Evolutionary conservation across 1,284 basidiomycete genomes (phyloP).

Genomic region (Ceratobasidium papillatum): DNA sequence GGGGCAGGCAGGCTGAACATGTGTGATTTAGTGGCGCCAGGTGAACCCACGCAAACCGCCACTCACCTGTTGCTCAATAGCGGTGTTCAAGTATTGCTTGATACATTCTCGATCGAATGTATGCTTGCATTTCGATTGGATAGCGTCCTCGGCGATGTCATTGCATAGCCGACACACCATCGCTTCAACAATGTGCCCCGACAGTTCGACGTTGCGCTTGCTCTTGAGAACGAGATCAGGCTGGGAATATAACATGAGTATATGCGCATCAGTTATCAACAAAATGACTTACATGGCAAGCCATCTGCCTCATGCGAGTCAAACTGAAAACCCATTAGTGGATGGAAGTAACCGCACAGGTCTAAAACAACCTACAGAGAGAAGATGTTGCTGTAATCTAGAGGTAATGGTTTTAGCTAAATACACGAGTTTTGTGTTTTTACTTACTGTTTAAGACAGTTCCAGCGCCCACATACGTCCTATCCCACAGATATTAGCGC

Average conservation of each 20-base stretch:
- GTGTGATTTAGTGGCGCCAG: neutral
- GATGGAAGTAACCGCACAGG: neutral
- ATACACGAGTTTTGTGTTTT: too few relatives aligned
- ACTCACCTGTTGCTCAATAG: conserved; percentile 74
- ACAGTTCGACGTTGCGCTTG: conserved; percentile 75
- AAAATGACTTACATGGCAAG: conserved; percentile 66
- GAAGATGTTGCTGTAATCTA: conserved; percentile 97
- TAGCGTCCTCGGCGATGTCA: conserved; percentile 97
- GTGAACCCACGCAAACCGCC: conserved; percentile 36
- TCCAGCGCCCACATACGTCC: conserved; percentile 88
- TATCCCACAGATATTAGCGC: conserved; percentile 46
- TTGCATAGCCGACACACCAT: conserved; percentile 95
- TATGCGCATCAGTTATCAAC: neutral
- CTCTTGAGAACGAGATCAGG: conserved; percentile 95
- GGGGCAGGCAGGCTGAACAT: conserved; percentile 84
- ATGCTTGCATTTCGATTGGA: conserved; percentile 89
- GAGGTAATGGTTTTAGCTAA: conserved; percentile 19
- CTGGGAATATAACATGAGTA: conserved; percentile 50
- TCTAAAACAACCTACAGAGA: conserved; percentile 64
- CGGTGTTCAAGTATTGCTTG: conserved; percentile 86
- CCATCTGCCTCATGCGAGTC: conserved; percentile 94
- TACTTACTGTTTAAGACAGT: too few relatives aligned
- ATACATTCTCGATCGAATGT: conserved; percentile 97
- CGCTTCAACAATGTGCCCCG: conserved; percentile 68
- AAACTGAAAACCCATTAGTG: conserved; percentile 57